phyloP scores from a whole-genome alignment of 2,329 filamentous ascomycete genomes.

The Calonectria pteridis region DNA sequence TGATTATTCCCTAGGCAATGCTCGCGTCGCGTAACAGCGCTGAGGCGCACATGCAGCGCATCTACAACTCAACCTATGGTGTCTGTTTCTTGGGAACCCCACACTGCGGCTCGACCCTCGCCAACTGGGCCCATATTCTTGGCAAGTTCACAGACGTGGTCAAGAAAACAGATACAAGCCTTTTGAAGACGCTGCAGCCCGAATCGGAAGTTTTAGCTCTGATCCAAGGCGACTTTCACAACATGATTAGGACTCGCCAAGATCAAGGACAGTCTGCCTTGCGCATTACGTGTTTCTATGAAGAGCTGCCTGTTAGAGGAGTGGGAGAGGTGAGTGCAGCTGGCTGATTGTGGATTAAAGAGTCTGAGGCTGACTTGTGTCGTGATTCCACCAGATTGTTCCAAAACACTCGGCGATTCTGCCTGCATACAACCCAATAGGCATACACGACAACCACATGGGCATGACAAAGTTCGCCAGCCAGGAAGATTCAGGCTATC shows the following conservation, averaged over 20 bases:
- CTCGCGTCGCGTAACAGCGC: not conserved
- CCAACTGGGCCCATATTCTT: not conserved
- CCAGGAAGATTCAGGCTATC: not conserved
- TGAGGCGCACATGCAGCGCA: not conserved
- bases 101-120: not conserved
- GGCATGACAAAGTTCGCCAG: not conserved
- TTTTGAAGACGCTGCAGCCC: not conserved
- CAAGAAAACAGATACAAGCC: not conserved
- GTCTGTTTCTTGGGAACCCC: not conserved
- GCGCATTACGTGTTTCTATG: not conserved
- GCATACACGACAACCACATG: constrained; percentile 1
- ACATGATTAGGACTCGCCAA: not conserved
- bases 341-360: accelerated
- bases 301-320: not conserved
- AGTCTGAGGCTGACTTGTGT: not conserved
- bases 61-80: not conserved
- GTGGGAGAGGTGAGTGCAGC: not conserved
- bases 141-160: not conserved
- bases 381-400: not conserved
- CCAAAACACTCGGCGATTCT: not conserved
- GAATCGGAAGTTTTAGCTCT: not conserved
- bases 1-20: not conserved
- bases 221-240: not conserved
- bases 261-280: not conserved
- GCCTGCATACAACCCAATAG: not conserved